Evolutionary conservation across 2,329 filamentous ascomycete genomes (phyloP), one percentile per base, ranked within the genome.

Genomic region (Talaromyces islandicus): DNA sequence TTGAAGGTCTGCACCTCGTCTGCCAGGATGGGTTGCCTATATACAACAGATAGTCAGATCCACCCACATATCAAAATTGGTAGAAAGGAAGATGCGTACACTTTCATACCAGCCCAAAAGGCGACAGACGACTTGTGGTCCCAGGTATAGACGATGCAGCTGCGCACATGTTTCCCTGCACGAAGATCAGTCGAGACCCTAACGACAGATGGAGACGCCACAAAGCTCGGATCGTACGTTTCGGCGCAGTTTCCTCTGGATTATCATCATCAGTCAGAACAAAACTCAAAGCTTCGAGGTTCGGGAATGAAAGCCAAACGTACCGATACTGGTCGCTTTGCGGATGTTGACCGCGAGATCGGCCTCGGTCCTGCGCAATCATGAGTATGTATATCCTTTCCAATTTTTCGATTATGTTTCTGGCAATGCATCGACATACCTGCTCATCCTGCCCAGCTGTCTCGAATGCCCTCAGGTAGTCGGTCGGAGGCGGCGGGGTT

Each of bases 1-100:
- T 99, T 99, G 84, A 97, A 99, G 4, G 94, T 97, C 80, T 99
- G 94, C 43, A 99, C 88, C 80, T 99, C 94, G 73, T 99, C 94
- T 76, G 94, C 93, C 65, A 97, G 85, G 71, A 99, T 92, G n/a
- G 94, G 94, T 79, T 97, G 93, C 70, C 91, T 95, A 67, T 46
- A 63, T 5, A 19, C 9, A 25, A 50, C 9, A 21, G 4, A 12
- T n/a, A 50, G 21, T 50, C 10, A 50, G 7, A 10, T 46, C 52
- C 10, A 63, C 48, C 56, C 53, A 58, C 25, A 56, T 29, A 57
- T 32, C 2, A 24, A 29, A 11, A 58, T n/a, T n/a, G n/a, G n/a
- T n/a, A 51, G 51, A 48, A 56, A 43, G 27, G 38, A 54, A 64
- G 54, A 55, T 54, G 83, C 88, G 67, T 84, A 95, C 89, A 97